Evolutionary conservation across 805 yeast species (phyloP).

Genomic region (Diddensiella transvaalensis): DNA sequence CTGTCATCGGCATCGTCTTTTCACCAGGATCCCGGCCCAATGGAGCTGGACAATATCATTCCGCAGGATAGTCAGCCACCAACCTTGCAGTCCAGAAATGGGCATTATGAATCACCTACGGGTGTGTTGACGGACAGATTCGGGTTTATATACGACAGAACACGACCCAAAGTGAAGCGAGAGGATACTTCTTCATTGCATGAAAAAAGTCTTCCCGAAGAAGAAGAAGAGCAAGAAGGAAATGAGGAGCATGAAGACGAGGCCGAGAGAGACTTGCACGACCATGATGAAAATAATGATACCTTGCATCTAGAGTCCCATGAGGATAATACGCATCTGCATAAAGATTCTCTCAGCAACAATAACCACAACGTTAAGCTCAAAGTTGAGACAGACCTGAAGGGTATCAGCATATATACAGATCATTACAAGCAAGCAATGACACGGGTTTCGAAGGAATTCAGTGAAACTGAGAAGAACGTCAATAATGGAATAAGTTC

Average conservation of each 20-base stretch:
- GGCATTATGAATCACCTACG: conserved; percentile 12
- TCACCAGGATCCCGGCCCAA: conserved; percentile 33
- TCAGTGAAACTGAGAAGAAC: not conserved
- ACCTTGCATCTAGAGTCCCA: no score
- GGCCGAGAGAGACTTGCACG: not conserved
- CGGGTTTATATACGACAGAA: conserved; percentile 41
- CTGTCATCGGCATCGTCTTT: conserved; percentile 5
- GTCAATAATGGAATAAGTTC: not conserved
- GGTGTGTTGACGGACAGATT: conserved; percentile 42
- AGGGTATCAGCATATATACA: not conserved
- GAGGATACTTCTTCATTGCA: not conserved
- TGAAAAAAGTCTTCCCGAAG: not conserved
- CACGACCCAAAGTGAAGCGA: not conserved
- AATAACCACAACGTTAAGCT: not conserved
- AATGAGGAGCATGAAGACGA: no score
- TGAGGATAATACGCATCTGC: no score
- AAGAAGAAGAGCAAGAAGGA: not conserved
- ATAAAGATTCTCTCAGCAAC: no score
- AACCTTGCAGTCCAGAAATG: conserved; percentile 23
- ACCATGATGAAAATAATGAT: not conserved
- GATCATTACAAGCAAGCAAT: not conserved
- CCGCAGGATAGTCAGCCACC: conserved; percentile 35
- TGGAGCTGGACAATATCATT: conserved; percentile 41
- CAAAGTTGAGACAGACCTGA: not conserved
- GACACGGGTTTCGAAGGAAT: not conserved